A percentile compares a stretch with the other conserved stretches of the same genome.
Evolutionary conservation across 2,329 filamentous ascomycete genomes (phyloP).

Genomic region (Fusarium piperis): DNA sequence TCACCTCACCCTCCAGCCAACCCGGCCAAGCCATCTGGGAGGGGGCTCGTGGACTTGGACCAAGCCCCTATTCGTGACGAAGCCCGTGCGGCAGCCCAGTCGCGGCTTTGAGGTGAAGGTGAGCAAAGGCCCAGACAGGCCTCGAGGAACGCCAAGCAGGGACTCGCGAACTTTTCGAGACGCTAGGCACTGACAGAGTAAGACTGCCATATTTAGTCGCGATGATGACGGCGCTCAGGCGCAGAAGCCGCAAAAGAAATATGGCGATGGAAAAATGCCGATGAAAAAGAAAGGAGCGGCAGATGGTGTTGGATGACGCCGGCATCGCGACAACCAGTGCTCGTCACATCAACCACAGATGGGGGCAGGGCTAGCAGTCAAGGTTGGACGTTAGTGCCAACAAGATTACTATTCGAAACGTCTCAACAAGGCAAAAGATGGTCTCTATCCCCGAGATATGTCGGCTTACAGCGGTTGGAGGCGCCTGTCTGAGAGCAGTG

Average conservation of each 20-base stretch:
- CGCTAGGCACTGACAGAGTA: conserved; percentile 17
- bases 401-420: conserved; percentile 20
- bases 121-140: conserved; percentile 28
- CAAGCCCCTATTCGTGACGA: conserved; percentile 36
- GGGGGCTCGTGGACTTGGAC: conserved; percentile 17
- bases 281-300: conserved; percentile 31
- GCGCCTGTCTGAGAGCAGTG: background rate
- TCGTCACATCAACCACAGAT: background rate
- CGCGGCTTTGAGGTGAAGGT: conserved; percentile 27
- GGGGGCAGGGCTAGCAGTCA: conserved; percentile 9
- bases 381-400: conserved; percentile 9
- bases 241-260: conserved; percentile 23
- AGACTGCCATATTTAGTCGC: conserved; percentile 20
- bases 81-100: conserved; percentile 30
- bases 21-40: conserved; percentile 14
- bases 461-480: conserved; percentile 13
- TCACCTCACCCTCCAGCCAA: conserved; percentile 39
- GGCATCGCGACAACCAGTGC: conserved; percentile 1
- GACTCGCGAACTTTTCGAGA: conserved; percentile 16
- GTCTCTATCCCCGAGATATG: conserved; percentile 2
- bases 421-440: conserved; percentile 3
- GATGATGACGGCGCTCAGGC: conserved; percentile 18
- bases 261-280: conserved; percentile 5
- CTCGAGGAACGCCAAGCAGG: conserved; percentile 24
- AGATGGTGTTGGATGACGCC: conserved; percentile 33